Base-by-base conservation (phyloP, 164 flowering plant species). In the Aristolochia fimbriata region DNA sequence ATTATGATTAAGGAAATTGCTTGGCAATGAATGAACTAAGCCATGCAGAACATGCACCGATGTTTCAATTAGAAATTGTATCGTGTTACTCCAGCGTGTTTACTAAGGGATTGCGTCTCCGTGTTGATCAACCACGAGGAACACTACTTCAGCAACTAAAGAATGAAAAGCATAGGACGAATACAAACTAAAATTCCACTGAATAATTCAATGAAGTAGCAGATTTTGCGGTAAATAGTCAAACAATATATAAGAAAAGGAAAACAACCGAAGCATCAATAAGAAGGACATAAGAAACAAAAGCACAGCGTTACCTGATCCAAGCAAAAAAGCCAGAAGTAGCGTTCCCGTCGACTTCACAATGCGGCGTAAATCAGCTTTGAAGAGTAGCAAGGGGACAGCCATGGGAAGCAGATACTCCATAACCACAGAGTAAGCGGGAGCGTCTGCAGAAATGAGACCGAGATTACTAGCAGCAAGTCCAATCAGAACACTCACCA, bases 381-480 rank as follows among this genome's bases (percentile, higher is more conserved):
- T 80, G 66, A 80, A 90, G 68, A 87, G 74, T 66, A 87, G 62
- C 71, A 91, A 67, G 0, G 95, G 93, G 37, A 87, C 86, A 43
- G 96, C 83, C 70, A 85, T 24, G 0, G 97, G 93, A 1, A 91
- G 84, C 66, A 91, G 65, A 67, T 63, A 84, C 60, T 73, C 78
- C 77, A 83, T 59, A 13, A 86, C 96, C 24, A 84, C 54, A 0
- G 74, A 52, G 64, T 82, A 91, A 0, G 86, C 89, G 0, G 77
- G 83, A 31, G 97, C 84, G 57, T 83, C 82, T 60, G 72, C 65
- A 15, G 91, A 55, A 52, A 87, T 68, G 16, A 91, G 60, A 55
- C 97, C 97, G 27, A 91, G 58, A 76, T 91, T 91, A 69, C 96
- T 87, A 1, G 91, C 91, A 10, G 86, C 86, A 31, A 87, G 84